Base-by-base conservation (phyloP, 352 stramenopile genomes). In the Thraustochytrium striatum region DNA sequence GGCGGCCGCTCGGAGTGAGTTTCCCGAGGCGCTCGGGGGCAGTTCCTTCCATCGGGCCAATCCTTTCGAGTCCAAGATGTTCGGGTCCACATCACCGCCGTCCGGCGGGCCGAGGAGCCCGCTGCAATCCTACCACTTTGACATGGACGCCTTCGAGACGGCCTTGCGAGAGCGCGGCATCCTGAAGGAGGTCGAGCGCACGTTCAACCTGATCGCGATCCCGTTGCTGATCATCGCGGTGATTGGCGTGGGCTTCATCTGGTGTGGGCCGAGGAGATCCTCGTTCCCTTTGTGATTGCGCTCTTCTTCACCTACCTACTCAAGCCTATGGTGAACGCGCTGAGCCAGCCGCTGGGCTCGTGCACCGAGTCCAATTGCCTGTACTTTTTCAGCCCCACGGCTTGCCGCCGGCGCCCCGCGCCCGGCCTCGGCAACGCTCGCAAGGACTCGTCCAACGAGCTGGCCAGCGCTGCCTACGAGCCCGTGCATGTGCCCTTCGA, bases 271-370 rank as follows among this genome's bases (percentile, higher is more conserved):
- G 53, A 80, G 25, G 55, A 80, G 39, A 80, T 80, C 3, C 36
- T 80, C 16, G 70, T 80, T 9, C 70, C 70, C 3, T 80, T 80
- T 62, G 70, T 80, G 13, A 80, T 80, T 61, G 55, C 70, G 25
- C 41, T 80, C 21, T 80, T 80, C 21, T 80, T 80, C 58, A 72
- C 70, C 16, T 80, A 80, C 57, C 32, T 80, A 13, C 58, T 80
- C 11, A 80, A 80, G 30, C 70, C 70, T 16, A 13, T 80, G 25
- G 70, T 80, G 1, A 75, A 80, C 58, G 21, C 57, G 55, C 57
- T 80, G 19, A 75, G 30, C 7, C 43, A 30, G 3, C 65, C 65
- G 43, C 32, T 72, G 35, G n/a, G 50, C 44, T 75, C 65, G 35
- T 75, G 65, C 65, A 75, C 65, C 9, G 50, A 75, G 21, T 39